phyloP scores from a whole-genome alignment of 805 yeast genomes.

The Teunomyces gatunensis region DNA sequence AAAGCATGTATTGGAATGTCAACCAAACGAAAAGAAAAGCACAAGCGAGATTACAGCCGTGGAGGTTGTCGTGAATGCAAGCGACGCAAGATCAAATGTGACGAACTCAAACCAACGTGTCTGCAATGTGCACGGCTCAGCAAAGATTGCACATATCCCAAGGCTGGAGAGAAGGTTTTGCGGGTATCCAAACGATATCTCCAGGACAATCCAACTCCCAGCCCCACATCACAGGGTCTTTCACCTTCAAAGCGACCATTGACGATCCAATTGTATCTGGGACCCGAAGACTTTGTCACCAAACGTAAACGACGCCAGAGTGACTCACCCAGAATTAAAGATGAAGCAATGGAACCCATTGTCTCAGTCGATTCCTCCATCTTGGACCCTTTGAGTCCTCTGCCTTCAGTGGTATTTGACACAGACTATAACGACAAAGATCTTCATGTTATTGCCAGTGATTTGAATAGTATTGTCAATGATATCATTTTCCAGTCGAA shows the following conservation, averaged over 20 bases:
- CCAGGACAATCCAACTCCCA: conserved; percentile 4
- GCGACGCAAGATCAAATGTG: conserved; percentile 42
- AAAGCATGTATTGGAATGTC: conserved; percentile 3
- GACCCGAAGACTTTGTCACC: conserved; percentile 8
- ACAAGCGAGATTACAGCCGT: conserved; percentile 27
- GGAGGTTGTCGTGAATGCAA: conserved; percentile 44
- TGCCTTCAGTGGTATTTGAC: neutral
- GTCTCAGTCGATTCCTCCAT: neutral
- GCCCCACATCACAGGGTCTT: neutral
- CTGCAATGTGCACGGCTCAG: conserved; percentile 31
- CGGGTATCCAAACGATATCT: conserved; percentile 20
- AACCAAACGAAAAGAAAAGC: conserved; percentile 4
- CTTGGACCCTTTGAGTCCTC: neutral
- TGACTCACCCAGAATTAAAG: neutral
- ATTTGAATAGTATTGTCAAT: conserved; percentile 39
- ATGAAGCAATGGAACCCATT: neutral
- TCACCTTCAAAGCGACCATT: neutral
- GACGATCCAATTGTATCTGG: conserved; percentile 8
- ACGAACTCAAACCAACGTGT: conserved; percentile 32
- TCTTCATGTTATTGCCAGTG: conserved; percentile 34
- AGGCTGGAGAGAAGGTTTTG: conserved; percentile 33
- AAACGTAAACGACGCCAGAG: neutral
- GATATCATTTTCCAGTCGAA: conserved; percentile 20
- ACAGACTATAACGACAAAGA: conserved; percentile 26
- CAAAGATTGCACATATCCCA: conserved; percentile 36